Base-by-base conservation (phyloP, 768 basidiomycete genomes). In the Sarcomyxa edulis region DNA sequence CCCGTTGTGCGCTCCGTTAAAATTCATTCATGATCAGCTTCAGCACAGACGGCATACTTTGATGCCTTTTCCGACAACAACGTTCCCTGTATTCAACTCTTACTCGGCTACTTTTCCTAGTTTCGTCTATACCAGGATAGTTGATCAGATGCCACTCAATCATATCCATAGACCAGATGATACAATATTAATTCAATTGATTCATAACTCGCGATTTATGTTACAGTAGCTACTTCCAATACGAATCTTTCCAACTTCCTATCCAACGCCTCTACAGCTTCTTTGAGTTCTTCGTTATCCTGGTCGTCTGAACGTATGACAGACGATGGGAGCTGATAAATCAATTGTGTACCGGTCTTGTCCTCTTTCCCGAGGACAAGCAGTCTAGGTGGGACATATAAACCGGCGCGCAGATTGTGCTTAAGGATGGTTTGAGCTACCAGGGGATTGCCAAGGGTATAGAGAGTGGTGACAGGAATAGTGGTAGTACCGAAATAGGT, bases 371-470 rank as follows among this genome's bases (percentile, higher is more conserved):
- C 70, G 14, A 58, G 39, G 19, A 78, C 48, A 15, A 76, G 51
- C 7, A 76, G 28, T 14, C 68, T 64, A 16, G 64, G 71, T 6
- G 76, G 74, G 15, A 76, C 58, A 49, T 69, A 58, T 18, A 61
- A 53, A 2, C 59, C 69, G 1, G 61, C 66, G 11, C 54, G 54
- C 29, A 65, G 47, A 41, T 75, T 71, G 42, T 61, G 49, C 39
- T 54, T 47, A 35, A 76, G 37, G 46, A 78, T 65, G 2, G 49
- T 52, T 40, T 71, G 64, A 0, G 73, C 76, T 32, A 72, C 54
- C 34, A 72, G 52, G 2, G 76, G 76, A 51, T 76, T 76, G 12
- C 74, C 74, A 39, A 74, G 58, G 20, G 59, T 64, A 53, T 78
- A 78, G 9, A 68, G 49, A 28, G 60, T 47, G 1, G 64, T 54